phyloP scores from a whole-genome alignment of 169 alveolate genomes.

The Cystoisospora suis region DNA sequence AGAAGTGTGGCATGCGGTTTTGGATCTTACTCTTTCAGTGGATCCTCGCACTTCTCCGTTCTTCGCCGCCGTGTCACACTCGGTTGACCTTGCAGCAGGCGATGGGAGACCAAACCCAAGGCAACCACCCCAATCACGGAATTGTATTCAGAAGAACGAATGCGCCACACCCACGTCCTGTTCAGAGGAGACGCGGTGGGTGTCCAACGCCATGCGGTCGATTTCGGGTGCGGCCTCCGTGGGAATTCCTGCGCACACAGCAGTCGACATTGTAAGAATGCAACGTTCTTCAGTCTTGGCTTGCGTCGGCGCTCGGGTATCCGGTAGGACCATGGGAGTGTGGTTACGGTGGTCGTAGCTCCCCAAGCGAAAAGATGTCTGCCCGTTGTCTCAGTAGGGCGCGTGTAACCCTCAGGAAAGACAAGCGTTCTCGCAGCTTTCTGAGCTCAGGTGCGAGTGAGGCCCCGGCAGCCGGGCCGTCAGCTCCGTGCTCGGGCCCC shows the following conservation, averaged over 20 bases:
- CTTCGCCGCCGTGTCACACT: background rate
- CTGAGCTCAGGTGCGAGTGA: no score
- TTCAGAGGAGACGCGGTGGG: conserved; percentile 27
- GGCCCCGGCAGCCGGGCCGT: no score
- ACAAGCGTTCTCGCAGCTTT: no score
- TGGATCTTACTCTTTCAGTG: background rate
- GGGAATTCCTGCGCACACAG: conserved; percentile 1
- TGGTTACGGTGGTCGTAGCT: no score
- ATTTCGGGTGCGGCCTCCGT: conserved; percentile 11
- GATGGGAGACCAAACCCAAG: background rate
- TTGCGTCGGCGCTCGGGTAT: no score
- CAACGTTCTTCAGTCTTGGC: background rate
- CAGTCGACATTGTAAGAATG: background rate
- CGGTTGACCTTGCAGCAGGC: conserved; percentile 9
- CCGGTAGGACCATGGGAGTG: no score
- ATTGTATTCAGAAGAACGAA: background rate
- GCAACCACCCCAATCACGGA: background rate
- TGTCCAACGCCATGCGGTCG: conserved; percentile 28
- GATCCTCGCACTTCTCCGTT: conserved; percentile 30
- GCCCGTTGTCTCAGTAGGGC: no score
- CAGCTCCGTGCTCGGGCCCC: no score
- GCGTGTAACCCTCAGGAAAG: no score
- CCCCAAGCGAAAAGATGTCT: no score
- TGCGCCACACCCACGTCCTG: no score
- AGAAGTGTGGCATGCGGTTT: conserved; percentile 7